These are phyloP conservation scores for Eimeria praecox DNA, from an alignment of 169 alveolate species.

Conservation along the genomic window DNA sequence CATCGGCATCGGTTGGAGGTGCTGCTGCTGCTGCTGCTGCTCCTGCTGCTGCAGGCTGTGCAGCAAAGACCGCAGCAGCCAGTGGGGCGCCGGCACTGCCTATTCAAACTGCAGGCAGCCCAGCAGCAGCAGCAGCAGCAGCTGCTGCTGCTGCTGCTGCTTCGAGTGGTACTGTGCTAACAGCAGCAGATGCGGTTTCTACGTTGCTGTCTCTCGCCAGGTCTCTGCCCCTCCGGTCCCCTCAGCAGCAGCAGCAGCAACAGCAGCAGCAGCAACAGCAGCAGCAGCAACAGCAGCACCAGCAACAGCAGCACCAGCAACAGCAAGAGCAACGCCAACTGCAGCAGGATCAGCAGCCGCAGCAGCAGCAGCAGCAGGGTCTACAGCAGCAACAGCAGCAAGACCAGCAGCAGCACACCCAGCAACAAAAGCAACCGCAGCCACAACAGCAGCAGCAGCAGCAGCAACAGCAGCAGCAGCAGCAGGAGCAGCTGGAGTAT, in stretches of 20 bases:
- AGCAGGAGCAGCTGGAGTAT: background rate
- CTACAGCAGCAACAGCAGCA: background rate
- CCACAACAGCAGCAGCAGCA: background rate
- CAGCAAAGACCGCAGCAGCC: background rate
- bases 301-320: conserved; percentile 22
- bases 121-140: conserved; percentile 54
- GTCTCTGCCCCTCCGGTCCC: conserved; percentile 14
- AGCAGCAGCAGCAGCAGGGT: background rate
- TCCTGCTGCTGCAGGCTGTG: background rate
- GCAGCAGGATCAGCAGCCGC: conserved; percentile 15
- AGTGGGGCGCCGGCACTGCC: background rate
- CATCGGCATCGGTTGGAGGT: too few relatives aligned
- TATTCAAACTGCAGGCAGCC: background rate
- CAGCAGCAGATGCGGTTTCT: conserved; percentile 40
- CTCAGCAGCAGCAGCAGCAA: conserved; percentile 36
- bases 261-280: conserved; percentile 14
- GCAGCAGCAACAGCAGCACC: conserved; percentile 13
- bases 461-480: background rate
- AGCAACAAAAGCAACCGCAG: background rate
- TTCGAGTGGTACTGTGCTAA: conserved; percentile 16
- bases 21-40: background rate
- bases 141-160: conserved; percentile 41
- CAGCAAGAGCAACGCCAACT: background rate
- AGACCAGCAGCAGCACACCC: background rate
- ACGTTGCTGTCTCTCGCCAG: conserved; percentile 39